Percentiles rank a stretch among this genome's conserved stretches.
These are phyloP conservation scores for Cynara cardunculus DNA, from an alignment of 129 eudicot species.

Conservation along the genomic window DNA sequence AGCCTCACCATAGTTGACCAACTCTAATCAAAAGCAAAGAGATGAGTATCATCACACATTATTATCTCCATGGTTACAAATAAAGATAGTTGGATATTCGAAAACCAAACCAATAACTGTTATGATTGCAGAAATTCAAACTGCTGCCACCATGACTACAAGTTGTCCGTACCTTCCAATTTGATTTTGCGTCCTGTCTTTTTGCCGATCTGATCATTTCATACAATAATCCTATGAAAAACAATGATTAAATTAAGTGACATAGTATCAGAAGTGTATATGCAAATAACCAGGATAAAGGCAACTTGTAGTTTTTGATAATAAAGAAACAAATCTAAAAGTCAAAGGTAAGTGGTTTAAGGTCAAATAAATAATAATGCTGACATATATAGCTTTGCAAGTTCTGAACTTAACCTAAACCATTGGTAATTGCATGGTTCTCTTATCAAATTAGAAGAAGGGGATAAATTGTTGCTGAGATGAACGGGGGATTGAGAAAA, in stretches of 20 bases:
- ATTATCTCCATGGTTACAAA: too few species aligned
- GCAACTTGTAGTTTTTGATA: neutral
- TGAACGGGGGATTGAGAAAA: neutral
- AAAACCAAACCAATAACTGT: neutral
- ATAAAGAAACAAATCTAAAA: neutral
- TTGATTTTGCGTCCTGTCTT: constrained; percentile 63
- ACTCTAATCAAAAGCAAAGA: neutral
- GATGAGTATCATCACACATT: neutral
- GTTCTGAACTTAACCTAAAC: neutral
- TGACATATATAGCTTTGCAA: neutral
- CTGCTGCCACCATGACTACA: neutral
- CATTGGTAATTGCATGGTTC: neutral
- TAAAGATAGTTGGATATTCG: too few species aligned
- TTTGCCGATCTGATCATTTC: constrained; percentile 92
- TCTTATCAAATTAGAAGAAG: neutral
- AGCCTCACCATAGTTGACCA: neutral
- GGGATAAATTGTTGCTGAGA: neutral
- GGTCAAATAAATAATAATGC: neutral
- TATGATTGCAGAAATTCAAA: neutral
- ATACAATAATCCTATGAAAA: constrained; percentile 53
- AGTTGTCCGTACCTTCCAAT: constrained; percentile 73
- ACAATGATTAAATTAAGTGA: neutral
- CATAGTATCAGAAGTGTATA: neutral
- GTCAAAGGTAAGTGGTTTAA: neutral
- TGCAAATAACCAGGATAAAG: neutral